Conservation (phyloP, 1,139 yeast genomes). For the Fermentozyma sake region DNA sequence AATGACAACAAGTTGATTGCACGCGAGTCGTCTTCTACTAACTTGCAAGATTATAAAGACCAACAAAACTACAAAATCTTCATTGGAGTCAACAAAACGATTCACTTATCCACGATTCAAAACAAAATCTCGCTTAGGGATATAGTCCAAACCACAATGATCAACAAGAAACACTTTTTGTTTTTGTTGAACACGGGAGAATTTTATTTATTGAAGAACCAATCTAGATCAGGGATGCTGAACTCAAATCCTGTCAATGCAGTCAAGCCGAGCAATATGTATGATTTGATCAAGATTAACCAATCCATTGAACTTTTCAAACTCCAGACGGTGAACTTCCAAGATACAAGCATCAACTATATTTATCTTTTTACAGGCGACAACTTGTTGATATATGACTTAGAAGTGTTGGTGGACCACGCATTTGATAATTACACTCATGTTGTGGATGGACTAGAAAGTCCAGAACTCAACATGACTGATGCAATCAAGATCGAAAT, state of each 20-base stretch:
- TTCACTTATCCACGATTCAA: slow-evolving; percentile 31
- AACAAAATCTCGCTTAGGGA: slow-evolving; percentile 21
- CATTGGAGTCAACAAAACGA: slow-evolving; percentile 31
- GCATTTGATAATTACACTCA: slow-evolving; percentile 17
- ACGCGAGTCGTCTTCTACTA: slow-evolving; percentile 4
- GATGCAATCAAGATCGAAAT: slow-evolving; percentile 26
- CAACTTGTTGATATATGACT: slow-evolving; percentile 26
- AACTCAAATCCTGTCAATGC: slow-evolving; percentile 12
- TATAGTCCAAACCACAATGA: slow-evolving; percentile 23
- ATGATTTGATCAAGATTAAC: slow-evolving; percentile 32
- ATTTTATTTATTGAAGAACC: slow-evolving; percentile 33
- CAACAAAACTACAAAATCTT: slow-evolving; percentile 22
- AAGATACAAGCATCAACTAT: slow-evolving; percentile 12
- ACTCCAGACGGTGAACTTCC: slow-evolving; percentile 19
- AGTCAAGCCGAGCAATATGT: slow-evolving; percentile 25
- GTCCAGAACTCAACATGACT: slow-evolving; percentile 13
- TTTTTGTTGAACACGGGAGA: slow-evolving; percentile 37
- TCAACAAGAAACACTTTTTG: slow-evolving; percentile 31
- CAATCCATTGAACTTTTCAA: slow-evolving; percentile 31
- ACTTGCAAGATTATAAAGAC: slow-evolving; percentile 3
- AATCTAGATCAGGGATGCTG: slow-evolving; percentile 9
- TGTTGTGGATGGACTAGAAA: slow-evolving; percentile 20
- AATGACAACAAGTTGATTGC: slow-evolving; percentile 8
- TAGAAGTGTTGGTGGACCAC: slow-evolving; percentile 25
- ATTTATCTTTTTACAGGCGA: slow-evolving; percentile 29